Evolutionary conservation across 2,329 filamentous ascomycete genomes (phyloP), one percentile per base, ranked within the genome.

Genomic region (Nemania sp.): DNA sequence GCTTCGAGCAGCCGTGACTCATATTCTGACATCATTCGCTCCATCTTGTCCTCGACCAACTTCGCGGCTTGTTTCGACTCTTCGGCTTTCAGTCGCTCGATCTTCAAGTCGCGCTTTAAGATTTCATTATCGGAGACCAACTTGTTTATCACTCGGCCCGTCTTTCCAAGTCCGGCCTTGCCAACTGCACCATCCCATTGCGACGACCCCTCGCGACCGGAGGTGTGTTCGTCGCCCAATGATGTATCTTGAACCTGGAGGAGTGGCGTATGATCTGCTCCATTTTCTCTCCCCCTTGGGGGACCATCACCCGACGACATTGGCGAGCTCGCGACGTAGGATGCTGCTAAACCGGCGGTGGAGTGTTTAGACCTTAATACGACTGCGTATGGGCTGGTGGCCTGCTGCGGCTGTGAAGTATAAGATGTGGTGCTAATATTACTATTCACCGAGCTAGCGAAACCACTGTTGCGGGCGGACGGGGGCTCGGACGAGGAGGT

Each of bases 121-220:
- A 87, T 83, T 70, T 94, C 90, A 67, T 92, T 92, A 72, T 94
- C 90, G 54, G 88, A 87, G 71, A 92, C 90, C 55, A 95, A 83
- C 71, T 87, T 86, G 76, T 95, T 91, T 74, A 95, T 94, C 54
- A 92, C 89, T 35, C 89, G 82, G 9, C 89, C 89, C 10, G 88
- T 91, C 78, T 92, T 92, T 45, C 89, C 89, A 2, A 89, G 77
- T 2, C 86, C 87, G 7, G 88, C 87, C 71, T 88, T 88, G 66
- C 88, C 88, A 47, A 90, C 83, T 2, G 87, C 87, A 32, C 86
- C 86, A 70, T 89, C 87, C 85, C 87, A 88, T 72, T 78, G 55
- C 58, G 72, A 62, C 3, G 71, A 70, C 15, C 63, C 67, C n/a
- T 73, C 68, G 11, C 77, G 77, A 21, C 40, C 58, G 7, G 43